Evolutionary conservation across 2,329 filamentous ascomycete genomes (phyloP), one percentile per base, ranked within the genome.

Genomic region (Paecilomyces niveus): DNA sequence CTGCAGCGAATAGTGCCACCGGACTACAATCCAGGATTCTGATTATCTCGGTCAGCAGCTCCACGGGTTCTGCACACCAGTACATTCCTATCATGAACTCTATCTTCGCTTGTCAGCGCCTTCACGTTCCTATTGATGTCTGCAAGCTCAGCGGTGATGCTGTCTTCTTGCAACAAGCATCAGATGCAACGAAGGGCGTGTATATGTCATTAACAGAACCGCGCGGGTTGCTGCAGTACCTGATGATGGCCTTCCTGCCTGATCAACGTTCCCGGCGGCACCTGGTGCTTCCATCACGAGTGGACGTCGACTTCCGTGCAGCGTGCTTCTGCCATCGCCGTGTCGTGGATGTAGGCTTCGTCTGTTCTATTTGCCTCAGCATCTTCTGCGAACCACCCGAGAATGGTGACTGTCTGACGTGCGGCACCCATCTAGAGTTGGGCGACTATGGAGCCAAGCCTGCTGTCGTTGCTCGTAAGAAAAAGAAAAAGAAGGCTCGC

Each of bases 21-120:
- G 67, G 83, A 18, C 79, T 94, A 21, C 87, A 89, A 64, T 88
- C 88, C 13, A 89, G 94, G 60, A 96, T 99, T 68, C 83, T 99
- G 57, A 87, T 97, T 62, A 74, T 99, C 57, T 96, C 90, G 54
- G 92, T 97, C 3, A 96, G 90, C 53, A 91, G 91, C 13, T 95
- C 91, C 45, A 91, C 91, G 69, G 89, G 93, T 67, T 85, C 96
- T 0, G 86, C 92, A 4, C 89, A 85, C 61, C 87, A 97, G 74
- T 99, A 99, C 78, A 99, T 99, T 58, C 89, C 93, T 0, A 94
- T 96, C 65, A 99, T 99, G 94, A 99, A 99, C 77, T 85, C 89
- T 67, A 96, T 97, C 61, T 99, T 99, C 75, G 94, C 94, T 2
- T 94, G 93, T 59, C 90, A 96, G 68, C 87, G 93, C 63, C 83